Conservation (phyloP, 495 filamentous ascomycete species). For the Patellaria atrata region DNA sequence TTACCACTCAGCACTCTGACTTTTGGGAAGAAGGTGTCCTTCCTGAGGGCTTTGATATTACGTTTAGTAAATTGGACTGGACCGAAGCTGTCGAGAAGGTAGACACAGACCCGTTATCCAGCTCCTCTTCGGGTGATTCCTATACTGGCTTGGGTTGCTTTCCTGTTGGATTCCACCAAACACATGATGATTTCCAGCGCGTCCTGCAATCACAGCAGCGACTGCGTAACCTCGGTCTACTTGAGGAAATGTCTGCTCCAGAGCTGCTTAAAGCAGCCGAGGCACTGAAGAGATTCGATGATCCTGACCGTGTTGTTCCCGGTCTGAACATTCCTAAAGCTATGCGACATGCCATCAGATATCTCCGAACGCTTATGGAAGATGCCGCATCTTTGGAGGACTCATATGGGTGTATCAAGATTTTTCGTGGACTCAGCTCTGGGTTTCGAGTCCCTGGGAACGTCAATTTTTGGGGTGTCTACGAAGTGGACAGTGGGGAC, state of each 20-base stretch:
- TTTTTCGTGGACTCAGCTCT: constrained; percentile 40
- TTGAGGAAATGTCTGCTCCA: constrained; percentile 29
- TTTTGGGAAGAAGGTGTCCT: constrained; percentile 17
- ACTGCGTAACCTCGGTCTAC: constrained; percentile 32
- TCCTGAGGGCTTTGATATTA: constrained; percentile 2
- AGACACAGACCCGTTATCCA: constrained; percentile 34
- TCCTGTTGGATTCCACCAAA: constrained; percentile 37
- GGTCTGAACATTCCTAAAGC: constrained; percentile 7
- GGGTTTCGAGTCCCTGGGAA: constrained; percentile 37
- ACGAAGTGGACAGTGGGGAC: constrained; percentile 30
- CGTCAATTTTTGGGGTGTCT: constrained; percentile 42
- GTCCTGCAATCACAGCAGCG: constrained; percentile 37
- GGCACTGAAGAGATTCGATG: constrained; percentile 6
- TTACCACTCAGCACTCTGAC: constrained; percentile 18
- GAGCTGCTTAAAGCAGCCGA: constrained; percentile 14
- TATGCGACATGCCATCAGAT: constrained; percentile 9
- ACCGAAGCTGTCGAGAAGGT: constrained; percentile 15
- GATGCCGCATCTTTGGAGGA: no score
- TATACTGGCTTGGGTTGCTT: constrained; percentile 42
- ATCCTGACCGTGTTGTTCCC: constrained; percentile 1
- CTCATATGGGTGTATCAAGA: no score
- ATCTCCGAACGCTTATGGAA: constrained; percentile 3
- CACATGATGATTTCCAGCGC: constrained; percentile 32
- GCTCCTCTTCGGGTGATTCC: constrained; percentile 32
- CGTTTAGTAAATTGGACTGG: constrained; percentile 21